These are phyloP conservation scores for Tephrocybe sp. DNA, from an alignment of 768 basidiomycete species.

Conservation along the genomic window DNA sequence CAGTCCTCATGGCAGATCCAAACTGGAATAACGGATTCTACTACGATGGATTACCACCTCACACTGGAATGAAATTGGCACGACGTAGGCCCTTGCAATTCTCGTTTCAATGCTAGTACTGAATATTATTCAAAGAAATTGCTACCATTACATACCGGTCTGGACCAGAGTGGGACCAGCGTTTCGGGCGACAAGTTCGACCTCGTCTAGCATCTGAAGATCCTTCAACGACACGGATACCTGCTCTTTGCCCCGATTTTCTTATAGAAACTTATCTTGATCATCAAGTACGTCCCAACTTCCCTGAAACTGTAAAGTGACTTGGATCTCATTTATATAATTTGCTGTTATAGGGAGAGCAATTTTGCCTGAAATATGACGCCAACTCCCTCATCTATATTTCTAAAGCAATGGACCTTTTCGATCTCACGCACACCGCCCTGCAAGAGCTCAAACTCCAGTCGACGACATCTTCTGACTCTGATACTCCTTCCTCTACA, in stretches of 20 bases:
- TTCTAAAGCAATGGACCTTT: conserved; percentile 99
- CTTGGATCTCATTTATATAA: conserved; percentile 24
- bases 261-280: conserved; percentile 98
- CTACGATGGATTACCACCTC: conserved; percentile 92
- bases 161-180: conserved; percentile 97
- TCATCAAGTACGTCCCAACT: conserved; percentile 78
- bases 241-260: conserved; percentile 94
- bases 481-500: conserved; percentile 22
- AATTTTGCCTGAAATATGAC: conserved; percentile 98
- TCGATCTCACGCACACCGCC: conserved; percentile 86
- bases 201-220: conserved; percentile 33
- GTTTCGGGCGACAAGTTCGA: conserved; percentile 84
- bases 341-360: conserved; percentile 65
- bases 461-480: conserved; percentile 21
- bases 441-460: conserved; percentile 65
- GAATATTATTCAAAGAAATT: conserved; percentile 63
- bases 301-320: conserved; percentile 41
- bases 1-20: conserved; percentile 99
- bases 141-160: conserved; percentile 99
- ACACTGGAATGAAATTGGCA: conserved; percentile 98
- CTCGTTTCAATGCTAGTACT: background rate
- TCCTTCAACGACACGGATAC: conserved; percentile 38
- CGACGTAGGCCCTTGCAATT: conserved; percentile 55
- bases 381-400: conserved; percentile 99
- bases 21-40: conserved; percentile 99